Base-by-base conservation (phyloP, 495 filamentous ascomycete genomes). In the Penicillium lividum region DNA sequence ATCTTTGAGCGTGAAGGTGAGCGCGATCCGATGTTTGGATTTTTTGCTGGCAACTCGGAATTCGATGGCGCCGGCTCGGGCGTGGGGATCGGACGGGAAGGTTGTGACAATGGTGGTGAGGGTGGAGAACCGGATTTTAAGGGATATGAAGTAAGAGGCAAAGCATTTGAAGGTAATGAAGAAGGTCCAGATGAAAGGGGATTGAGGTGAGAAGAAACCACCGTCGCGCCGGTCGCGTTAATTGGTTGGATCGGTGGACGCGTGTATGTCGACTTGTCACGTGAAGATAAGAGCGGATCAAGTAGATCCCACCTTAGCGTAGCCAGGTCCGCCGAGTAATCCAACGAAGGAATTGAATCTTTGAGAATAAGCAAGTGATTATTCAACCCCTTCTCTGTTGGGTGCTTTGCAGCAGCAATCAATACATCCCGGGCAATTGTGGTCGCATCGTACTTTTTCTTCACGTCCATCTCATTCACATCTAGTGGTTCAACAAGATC, bases 251-350 rank as follows among this genome's bases (percentile, higher is more conserved):
- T 11, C 11, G 25, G 18, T 46, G 43, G 43, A 27, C 43, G 43
- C 43, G 43, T 47, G 4, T 13, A 33, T 10, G 47, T 4, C 22
- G 31, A 22, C 1, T 11, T 25, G 18, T 48, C 43, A 29, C 44
- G 44, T 47, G 54, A 3, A 34, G 7, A n/a, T 11, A 40, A 13
- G 30, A 36, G 6, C 3, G 54, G 34, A 33, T 90, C 88, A 3
- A 91, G 75, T 15, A 88, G 48, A 68, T 89, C 87, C 88, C 88
- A 91, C 31, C 79, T 70, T 25, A 91, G 73, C 0, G 85, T 89
- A n/a, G 68, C 68, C 11, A 91, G 63, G 66, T 91, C 86, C 8
- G 76, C 72, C 11, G 65, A 62, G 38, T 59, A 51, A 53, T 74
- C 72, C 2, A 86, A 65, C n/a, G 68, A 62, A 4, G 56, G 36